Conservation (phyloP, 345 rosid species). For the Pseudoturritis turrita region DNA sequence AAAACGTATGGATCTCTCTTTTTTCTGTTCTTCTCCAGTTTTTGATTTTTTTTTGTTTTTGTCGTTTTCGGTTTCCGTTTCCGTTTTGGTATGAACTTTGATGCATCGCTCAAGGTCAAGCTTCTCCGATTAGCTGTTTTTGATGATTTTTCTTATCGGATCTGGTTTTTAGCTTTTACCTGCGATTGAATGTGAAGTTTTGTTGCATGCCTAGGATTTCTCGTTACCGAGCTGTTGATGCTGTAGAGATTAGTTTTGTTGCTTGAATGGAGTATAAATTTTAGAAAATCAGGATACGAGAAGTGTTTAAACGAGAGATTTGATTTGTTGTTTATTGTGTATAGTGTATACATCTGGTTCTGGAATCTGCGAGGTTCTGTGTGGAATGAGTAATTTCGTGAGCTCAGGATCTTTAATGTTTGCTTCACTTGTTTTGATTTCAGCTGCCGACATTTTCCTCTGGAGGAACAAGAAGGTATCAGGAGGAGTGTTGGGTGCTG, state of each 20-base stretch:
- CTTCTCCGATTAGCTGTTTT: background rate
- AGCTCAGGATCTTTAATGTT: background rate
- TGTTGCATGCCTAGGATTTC: background rate
- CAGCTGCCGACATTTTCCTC: constrained; percentile 82
- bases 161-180: constrained; percentile 17
- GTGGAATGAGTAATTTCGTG: background rate
- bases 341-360: too few relatives aligned
- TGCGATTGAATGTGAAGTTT: background rate
- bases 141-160: background rate
- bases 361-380: background rate
- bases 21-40: background rate
- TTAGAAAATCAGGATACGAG: background rate
- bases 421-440: background rate
- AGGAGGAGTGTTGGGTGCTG: constrained; percentile 72
- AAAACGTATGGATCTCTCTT: constrained; percentile 37
- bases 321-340: background rate
- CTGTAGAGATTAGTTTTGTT: background rate
- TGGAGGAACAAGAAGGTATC: constrained; percentile 99
- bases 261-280: background rate
- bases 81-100: background rate
- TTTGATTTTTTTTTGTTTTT: background rate
- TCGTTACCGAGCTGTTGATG: background rate
- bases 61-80: background rate
- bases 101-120: background rate
- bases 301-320: background rate